Base-by-base conservation (phyloP, 768 basidiomycete species). In the Phylloporus sp. region DNA sequence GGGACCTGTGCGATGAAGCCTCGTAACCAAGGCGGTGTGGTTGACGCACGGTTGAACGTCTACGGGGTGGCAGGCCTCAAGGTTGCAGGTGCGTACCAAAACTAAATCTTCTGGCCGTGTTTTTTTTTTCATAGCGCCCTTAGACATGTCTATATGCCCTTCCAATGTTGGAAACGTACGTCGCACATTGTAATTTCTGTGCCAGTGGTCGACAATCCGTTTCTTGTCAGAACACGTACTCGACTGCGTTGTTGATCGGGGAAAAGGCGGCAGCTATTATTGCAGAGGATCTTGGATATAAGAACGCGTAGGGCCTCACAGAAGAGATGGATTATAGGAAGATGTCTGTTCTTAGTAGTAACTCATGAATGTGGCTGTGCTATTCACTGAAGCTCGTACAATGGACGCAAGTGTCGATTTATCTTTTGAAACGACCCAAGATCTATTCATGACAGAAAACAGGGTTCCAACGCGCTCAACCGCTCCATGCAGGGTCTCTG, bases 401-500 rank as follows among this genome's bases (percentile, higher is more conserved):
- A 61, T 62, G 60, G 60, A 62, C 29, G 61, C 62, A 44, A 47
- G 60, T 53, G 6, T 50, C 12, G 12, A 26, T 26, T 22, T 5
- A 9, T 29, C 12, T 2, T n/a, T 27, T 13, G n/a, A 46, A 16
- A 13, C 13, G 7, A 44, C 45, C 18, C 22, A 12, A 34, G 45
- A 29, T 26, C 43, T 43, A 10, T 52, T 52, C 45, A 53, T 58
- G 45, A 65, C 49, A 35, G 15, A 72, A 85, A 84, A 70, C 64
- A 89, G 86, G 83, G 80, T 48, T 77, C 85, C 52, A 91, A 91
- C 72, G 68, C 79, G 16, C 73, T 91, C 59, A 91, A 91, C 69
- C 75, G 77, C 50, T 87, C 86, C 22, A 87, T 89, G 83, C 88
- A 88, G 67, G 82, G 80, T 22, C 75, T 88, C 18, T 91, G 89